Evolutionary conservation across 768 basidiomycete species (phyloP).

Genomic region (Suillus clintonianus): DNA sequence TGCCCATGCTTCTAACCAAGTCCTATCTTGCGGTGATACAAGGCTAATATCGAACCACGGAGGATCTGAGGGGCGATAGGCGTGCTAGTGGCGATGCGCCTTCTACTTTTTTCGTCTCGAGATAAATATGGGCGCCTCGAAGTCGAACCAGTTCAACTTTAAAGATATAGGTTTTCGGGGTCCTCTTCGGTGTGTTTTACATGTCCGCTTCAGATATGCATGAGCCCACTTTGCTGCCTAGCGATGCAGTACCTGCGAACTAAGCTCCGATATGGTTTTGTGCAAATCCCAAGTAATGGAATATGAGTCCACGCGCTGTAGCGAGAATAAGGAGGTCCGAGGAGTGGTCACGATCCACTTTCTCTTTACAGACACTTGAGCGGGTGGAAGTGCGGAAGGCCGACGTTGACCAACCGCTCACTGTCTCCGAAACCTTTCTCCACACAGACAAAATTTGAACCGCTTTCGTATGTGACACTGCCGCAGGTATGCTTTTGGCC

Average conservation of each 20-base stretch:
- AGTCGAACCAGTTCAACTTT: constrained; percentile 23
- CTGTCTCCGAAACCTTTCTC: constrained; percentile 10
- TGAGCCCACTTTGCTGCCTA: constrained; percentile 8
- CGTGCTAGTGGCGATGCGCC: constrained; percentile 11
- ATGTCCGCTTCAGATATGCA: constrained; percentile 21
- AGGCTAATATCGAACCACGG: constrained; percentile 10
- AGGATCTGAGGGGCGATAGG: constrained; percentile 14
- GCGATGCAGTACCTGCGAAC: neutral
- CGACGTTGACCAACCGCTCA: constrained; percentile 1
- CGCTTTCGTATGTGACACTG: neutral
- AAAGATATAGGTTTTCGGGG: constrained; percentile 20
- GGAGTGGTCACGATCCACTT: constrained; percentile 11
- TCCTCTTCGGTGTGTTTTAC: constrained; percentile 14
- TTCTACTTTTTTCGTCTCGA: neutral
- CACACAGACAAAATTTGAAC: constrained; percentile 6
- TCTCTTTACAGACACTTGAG: constrained; percentile 14
- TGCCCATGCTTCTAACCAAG: neutral
- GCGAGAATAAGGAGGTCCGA: constrained; percentile 20
- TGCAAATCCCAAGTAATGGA: constrained; percentile 4
- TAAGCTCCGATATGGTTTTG: constrained; percentile 1
- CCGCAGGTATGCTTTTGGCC: constrained; percentile 1
- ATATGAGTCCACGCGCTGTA: constrained; percentile 8
- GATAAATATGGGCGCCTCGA: neutral
- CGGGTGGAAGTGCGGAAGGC: constrained; percentile 17
- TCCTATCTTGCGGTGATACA: neutral